Conservation (phyloP, 129 eudicot species). For the Flaveria linearis region DNA sequence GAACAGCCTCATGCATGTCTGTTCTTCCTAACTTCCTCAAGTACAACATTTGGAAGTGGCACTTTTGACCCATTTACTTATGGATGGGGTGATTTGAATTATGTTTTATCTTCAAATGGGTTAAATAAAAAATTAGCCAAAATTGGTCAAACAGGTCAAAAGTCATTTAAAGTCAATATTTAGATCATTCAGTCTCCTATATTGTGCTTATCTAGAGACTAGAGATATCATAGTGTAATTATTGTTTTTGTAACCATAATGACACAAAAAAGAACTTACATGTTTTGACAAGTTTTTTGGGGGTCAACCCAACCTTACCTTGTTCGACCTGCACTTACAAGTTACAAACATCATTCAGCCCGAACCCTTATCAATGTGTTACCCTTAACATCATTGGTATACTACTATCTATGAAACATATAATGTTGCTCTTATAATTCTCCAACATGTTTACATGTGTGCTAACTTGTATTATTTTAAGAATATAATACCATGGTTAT, state of each 20-base stretch:
- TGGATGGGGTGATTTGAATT: neutral
- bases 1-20: neutral
- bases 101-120: neutral
- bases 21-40: neutral
- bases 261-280: neutral
- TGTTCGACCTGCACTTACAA: neutral
- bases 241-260: neutral
- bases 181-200: neutral
- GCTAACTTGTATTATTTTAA: slow-evolving; percentile 8
- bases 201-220: neutral
- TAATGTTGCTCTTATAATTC: neutral
- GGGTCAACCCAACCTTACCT: neutral
- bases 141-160: neutral
- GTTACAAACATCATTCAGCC: neutral
- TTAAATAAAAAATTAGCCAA: neutral
- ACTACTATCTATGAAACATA: neutral
- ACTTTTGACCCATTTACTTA: neutral
- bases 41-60: neutral
- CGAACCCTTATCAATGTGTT: neutral
- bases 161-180: neutral
- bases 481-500: neutral
- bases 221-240: neutral
- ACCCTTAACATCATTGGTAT: neutral
- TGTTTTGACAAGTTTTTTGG: neutral
- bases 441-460: slow-evolving; percentile 20